Conservation (phyloP, 441 rosid species). For the Eugenia klotzschiana region DNA sequence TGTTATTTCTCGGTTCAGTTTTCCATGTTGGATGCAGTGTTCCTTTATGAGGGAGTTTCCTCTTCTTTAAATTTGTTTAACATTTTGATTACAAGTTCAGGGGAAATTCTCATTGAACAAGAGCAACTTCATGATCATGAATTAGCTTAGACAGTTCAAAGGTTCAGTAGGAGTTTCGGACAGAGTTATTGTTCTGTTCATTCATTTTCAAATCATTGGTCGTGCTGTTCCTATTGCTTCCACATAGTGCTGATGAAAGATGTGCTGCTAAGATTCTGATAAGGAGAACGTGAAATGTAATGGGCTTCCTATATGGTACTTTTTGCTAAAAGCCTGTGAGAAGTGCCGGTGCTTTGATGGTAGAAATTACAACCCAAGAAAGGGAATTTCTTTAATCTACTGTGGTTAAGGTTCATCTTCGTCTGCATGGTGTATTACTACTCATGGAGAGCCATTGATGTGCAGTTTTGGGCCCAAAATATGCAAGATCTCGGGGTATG, state of each 20-base stretch:
- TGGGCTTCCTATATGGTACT: neutral
- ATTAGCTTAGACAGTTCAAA: neutral
- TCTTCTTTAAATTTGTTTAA: neutral
- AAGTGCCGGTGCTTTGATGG: neutral
- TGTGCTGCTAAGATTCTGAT: neutral
- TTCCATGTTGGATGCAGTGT: neutral
- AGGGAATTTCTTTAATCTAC: neutral
- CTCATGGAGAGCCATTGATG: neutral
- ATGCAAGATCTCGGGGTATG: conserved; percentile 81
- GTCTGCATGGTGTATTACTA: neutral
- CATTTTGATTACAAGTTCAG: neutral
- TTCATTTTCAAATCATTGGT: neutral
- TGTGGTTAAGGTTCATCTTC: neutral
- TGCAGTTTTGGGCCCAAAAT: conserved; percentile 69
- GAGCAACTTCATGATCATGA: neutral
- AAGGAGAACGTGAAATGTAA: neutral
- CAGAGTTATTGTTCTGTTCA: neutral
- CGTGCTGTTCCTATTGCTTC: neutral
- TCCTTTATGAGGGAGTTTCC: neutral
- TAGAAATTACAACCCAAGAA: neutral
- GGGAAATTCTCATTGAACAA: neutral
- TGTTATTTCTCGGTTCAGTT: neutral
- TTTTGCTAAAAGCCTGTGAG: neutral
- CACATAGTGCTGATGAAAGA: neutral
- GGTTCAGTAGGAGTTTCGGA: neutral